Evolutionary conservation across 257 asterid species (phyloP).

Genomic region (Penstemon barbatus): DNA sequence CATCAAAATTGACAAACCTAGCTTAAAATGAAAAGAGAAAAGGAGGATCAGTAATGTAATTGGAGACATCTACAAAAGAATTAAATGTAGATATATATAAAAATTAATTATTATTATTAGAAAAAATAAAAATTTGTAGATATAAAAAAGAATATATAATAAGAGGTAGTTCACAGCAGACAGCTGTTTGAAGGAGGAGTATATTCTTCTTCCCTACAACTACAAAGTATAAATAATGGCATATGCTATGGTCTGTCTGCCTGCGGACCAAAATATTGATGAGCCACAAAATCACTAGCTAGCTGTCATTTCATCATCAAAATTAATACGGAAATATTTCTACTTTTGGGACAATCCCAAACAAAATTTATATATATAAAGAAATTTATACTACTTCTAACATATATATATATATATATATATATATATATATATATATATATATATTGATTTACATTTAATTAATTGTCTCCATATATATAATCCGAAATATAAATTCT

Average conservation of each 20-base stretch:
- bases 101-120: background rate
- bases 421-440: too few relatives aligned
- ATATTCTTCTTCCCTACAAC: conserved; percentile 17
- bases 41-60: background rate
- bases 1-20: background rate
- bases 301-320: too few relatives aligned
- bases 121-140: background rate
- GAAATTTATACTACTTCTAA: too few relatives aligned
- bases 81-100: background rate
- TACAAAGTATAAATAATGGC: conserved; percentile 19
- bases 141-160: background rate
- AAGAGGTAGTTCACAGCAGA: background rate
- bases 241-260: conserved; percentile 13
- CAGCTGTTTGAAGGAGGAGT: conserved; percentile 23
- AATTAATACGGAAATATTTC: too few relatives aligned
- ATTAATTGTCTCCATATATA: too few relatives aligned
- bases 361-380: too few relatives aligned
- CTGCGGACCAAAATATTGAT: conserved; percentile 18
- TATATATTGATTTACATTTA: too few relatives aligned
- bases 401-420: too few relatives aligned
- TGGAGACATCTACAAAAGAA: background rate
- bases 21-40: background rate
- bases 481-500: too few relatives aligned
- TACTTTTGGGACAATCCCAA: too few relatives aligned
- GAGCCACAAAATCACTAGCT: too few relatives aligned